Evolutionary conservation across 257 asterid species (phyloP).

Genomic region (Solanum habrochaites): DNA sequence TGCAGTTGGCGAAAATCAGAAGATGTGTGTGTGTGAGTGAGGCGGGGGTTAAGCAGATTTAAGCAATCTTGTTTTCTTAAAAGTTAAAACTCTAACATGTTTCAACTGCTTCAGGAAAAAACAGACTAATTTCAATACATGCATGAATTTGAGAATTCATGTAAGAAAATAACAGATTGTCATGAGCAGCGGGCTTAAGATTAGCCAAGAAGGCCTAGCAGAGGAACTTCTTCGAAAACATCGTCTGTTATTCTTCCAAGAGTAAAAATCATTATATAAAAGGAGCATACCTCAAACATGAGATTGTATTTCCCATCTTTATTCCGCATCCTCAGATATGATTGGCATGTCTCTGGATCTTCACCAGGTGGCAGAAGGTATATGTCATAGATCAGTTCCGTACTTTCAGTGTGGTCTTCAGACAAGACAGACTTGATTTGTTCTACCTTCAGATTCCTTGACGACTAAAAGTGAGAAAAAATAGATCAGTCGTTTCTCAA

Average conservation of each 20-base stretch:
- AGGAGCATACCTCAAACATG: conserved; percentile 86
- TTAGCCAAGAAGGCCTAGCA: background rate
- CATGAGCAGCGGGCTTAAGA: background rate
- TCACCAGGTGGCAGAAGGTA: conserved; percentile 98
- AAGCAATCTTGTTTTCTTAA: background rate
- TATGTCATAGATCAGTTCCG: conserved; percentile 81
- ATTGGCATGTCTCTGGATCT: conserved; percentile 95
- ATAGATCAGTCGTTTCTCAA: background rate
- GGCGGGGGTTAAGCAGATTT: background rate
- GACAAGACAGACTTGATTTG: conserved; percentile 60
- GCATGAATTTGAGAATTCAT: background rate
- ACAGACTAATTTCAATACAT: background rate
- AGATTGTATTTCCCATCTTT: conserved; percentile 97
- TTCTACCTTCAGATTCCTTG: conserved; percentile 39
- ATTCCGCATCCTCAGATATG: conserved; percentile 96
- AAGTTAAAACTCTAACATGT: background rate
- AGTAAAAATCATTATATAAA: background rate
- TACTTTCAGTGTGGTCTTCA: conserved; percentile 51
- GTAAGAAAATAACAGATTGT: background rate
- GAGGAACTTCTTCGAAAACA: background rate
- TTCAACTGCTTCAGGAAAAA: background rate
- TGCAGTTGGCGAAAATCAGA: background rate
- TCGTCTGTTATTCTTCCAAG: background rate
- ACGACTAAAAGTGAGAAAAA: conserved; percentile 34
- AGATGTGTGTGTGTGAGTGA: background rate